A percentile compares a stretch with the other conserved stretches of the same genome.
Evolutionary conservation across 345 rosid genomes (phyloP).

Genomic region (Abelmoschus esculentus): DNA sequence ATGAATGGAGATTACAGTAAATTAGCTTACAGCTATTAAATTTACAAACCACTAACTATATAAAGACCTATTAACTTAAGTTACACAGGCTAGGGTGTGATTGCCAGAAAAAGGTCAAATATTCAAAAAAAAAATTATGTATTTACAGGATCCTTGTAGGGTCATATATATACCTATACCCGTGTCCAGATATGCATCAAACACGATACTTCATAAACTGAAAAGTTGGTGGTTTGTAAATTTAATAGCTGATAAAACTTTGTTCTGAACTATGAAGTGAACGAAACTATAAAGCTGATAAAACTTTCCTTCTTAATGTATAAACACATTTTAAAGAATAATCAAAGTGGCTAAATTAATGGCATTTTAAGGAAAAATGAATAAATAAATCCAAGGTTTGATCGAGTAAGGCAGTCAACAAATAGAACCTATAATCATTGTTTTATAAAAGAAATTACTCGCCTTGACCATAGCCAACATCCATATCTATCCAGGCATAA

Average conservation of each 20-base stretch:
- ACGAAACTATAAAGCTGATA: background rate
- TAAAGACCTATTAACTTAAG: background rate
- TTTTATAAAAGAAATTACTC: constrained; percentile 1
- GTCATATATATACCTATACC: background rate
- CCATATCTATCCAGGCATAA: constrained; percentile 92
- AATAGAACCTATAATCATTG: background rate
- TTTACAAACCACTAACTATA: background rate
- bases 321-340: background rate
- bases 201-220: background rate
- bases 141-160: background rate
- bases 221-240: background rate
- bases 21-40: background rate
- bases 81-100: background rate
- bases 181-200: background rate
- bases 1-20: background rate
- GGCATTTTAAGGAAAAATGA: background rate
- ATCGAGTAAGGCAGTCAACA: background rate
- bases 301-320: background rate
- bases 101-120: background rate
- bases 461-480: constrained; percentile 99
- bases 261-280: background rate
- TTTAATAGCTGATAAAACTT: too few relatives aligned
- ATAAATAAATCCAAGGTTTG: background rate
- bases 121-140: background rate
- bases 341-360: background rate